Evolutionary conservation across 768 basidiomycete species (phyloP), one percentile per base, ranked within the genome.

Genomic region (Tylopilus subfusipes): DNA sequence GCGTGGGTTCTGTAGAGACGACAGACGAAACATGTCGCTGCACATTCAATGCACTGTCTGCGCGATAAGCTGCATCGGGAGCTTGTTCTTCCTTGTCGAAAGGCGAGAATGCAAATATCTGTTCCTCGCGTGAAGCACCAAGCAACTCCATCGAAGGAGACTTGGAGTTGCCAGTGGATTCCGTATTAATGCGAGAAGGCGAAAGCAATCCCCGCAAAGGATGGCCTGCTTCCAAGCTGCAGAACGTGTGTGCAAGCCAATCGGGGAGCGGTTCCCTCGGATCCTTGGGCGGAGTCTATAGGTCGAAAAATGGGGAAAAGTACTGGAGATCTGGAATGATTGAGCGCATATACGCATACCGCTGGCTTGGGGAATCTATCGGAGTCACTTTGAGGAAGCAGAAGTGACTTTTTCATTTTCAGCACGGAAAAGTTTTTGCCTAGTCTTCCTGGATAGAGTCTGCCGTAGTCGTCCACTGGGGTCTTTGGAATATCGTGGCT

Each of bases 201-300:
- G 64, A 67, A 54, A 71, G 57, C 47, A 75, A 55, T 8, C 58
- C 59, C 50, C 72, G 71, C 30, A 75, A 56, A 8, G 75, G 73
- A 56, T 76, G 72, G 8, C 54, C 57, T 7, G 64, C 34, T 56
- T 66, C 65, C 34, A 86, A 71, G 22, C 73, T 73, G 43, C 71
- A 72, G 48, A 88, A 77, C 5, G 83, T 82, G 36, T 71, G 63
- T 24, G 73, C 72, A 14, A 86, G 75, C 86, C 86, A 88, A 24
- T 65, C 61, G 4, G 85, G 85, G 22, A 86, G 69, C 5, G 72
- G 59, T 34, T 39, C 70, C 49, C 50, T 69, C 19, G 53, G 39
- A 53, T 54, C 53, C 54, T 63, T 65, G 30, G 49, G 49, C n/a
- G 65, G 61, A 29, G 54, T 54, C 60, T 63, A 48, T 27, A 55